These are phyloP conservation scores for Chaetoceros tenuissimus DNA, from an alignment of 108 stramenopile species.

Conservation along the genomic window DNA sequence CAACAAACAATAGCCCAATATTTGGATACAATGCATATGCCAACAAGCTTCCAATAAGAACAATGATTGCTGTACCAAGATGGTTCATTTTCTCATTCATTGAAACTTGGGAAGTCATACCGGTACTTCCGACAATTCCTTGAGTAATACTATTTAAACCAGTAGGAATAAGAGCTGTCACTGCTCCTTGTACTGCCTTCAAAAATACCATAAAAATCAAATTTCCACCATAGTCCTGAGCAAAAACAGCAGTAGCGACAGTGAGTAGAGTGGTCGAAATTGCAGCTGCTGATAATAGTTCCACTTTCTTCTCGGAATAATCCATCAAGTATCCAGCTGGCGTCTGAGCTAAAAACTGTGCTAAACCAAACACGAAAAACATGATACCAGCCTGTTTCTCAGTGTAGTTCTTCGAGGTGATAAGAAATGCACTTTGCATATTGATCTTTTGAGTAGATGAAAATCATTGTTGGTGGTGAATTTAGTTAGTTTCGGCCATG, in stretches of 20 bases:
- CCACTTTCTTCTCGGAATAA: slow-evolving; percentile 63
- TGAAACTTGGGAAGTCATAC: slow-evolving; percentile 80
- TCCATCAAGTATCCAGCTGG: slow-evolving; percentile 86
- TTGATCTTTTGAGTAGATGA: slow-evolving; percentile 43
- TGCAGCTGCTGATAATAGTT: slow-evolving; percentile 56
- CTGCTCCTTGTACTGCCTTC: slow-evolving; percentile 73
- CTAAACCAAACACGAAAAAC: slow-evolving; percentile 86
- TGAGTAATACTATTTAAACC: slow-evolving; percentile 84
- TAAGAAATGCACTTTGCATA: slow-evolving; percentile 85
- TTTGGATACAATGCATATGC: slow-evolving; percentile 67
- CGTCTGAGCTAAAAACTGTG: slow-evolving; percentile 82
- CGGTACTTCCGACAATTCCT: slow-evolving; percentile 75
- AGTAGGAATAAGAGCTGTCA: slow-evolving; percentile 81
- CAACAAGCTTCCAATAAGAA: slow-evolving; percentile 51
- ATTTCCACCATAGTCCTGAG: slow-evolving; percentile 54
- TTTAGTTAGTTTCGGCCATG: not conserved
- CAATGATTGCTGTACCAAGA: slow-evolving; percentile 82
- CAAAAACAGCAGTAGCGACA: slow-evolving; percentile 62
- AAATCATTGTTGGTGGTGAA: not conserved
- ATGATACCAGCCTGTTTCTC: slow-evolving; percentile 84
- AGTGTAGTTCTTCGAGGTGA: slow-evolving; percentile 64
- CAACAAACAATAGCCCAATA: slow-evolving; percentile 65
- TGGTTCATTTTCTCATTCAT: slow-evolving; percentile 88
- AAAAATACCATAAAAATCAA: slow-evolving; percentile 65
- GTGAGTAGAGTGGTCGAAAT: slow-evolving; percentile 58